Evolutionary conservation across 192 early-diverging fungal genomes (phyloP).

Genomic region (Pilaira anomala): DNA sequence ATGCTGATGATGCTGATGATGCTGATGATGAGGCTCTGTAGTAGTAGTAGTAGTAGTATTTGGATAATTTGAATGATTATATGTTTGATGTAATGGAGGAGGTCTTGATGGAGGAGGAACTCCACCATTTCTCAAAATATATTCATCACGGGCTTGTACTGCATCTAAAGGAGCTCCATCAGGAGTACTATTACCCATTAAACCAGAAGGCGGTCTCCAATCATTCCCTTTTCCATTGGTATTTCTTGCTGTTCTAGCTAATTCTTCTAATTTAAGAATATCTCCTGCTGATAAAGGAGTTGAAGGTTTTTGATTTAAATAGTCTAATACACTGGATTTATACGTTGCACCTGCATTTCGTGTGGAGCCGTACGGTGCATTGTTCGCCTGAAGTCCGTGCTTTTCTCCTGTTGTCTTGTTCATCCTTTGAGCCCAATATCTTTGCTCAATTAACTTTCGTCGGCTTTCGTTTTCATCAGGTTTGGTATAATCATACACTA

Average conservation of each 20-base stretch:
- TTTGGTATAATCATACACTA: conserved; percentile 72
- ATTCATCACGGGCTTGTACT: conserved; percentile 9
- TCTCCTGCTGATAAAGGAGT: conserved; percentile 16
- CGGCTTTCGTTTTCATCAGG: conserved; percentile 28
- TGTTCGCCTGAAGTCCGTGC: neutral
- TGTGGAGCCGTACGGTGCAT: neutral
- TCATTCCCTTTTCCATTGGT: conserved; percentile 1
- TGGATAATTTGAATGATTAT: neutral
- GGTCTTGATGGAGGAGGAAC: conserved; percentile 14
- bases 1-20: neutral
- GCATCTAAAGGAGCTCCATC: conserved; percentile 1
- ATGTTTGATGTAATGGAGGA: neutral
- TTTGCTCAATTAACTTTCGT: conserved; percentile 13
- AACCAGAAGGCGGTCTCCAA: conserved; percentile 32
- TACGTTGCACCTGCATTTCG: neutral
- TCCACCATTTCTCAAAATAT: conserved; percentile 11
- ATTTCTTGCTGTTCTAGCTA: conserved; percentile 27
- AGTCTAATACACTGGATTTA: neutral
- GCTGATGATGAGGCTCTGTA: neutral
- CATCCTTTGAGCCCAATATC: conserved; percentile 29
- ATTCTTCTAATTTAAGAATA: conserved; percentile 36
- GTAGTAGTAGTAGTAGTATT: neutral
- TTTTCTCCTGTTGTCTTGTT: conserved; percentile 17
- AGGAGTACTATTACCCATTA: neutral
- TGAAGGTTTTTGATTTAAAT: neutral